Evolutionary conservation across 495 filamentous ascomycete genomes (phyloP).

Genomic region (Aspergillus ellipticus): DNA sequence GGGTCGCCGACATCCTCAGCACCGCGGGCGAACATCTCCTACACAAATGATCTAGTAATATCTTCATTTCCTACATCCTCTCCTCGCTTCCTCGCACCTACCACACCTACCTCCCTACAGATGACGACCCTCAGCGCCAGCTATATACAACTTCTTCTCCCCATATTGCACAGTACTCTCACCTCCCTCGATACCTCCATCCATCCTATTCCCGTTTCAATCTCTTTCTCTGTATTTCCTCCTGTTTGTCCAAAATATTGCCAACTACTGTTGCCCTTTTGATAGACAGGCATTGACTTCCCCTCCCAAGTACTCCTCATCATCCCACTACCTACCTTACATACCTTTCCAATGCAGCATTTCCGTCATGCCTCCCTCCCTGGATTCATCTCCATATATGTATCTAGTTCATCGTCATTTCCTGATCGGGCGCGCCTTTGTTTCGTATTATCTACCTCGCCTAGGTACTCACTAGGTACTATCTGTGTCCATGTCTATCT

Average conservation of each 20-base stretch:
- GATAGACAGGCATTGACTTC: background rate
- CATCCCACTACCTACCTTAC: too few species aligned
- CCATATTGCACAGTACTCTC: background rate
- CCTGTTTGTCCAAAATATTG: background rate
- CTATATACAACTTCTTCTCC: background rate
- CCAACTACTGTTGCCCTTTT: background rate
- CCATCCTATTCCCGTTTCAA: too few species aligned
- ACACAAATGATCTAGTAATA: slow-evolving; percentile 22
- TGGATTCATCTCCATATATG: background rate
- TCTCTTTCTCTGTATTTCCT: background rate
- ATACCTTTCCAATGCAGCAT: too few species aligned
- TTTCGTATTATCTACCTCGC: background rate
- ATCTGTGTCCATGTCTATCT: background rate
- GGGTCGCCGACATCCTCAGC: slow-evolving; percentile 64
- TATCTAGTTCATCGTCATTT: slow-evolving; percentile 2
- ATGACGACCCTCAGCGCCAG: background rate
- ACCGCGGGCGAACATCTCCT: slow-evolving; percentile 60
- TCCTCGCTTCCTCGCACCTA: background rate
- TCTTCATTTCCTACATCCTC: background rate
- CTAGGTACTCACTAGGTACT: background rate
- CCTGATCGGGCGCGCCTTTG: background rate
- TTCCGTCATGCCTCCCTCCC: background rate
- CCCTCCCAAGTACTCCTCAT: background rate
- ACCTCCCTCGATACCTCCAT: background rate
- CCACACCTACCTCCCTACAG: background rate